Conservation (phyloP, 1,284 basidiomycete species). For the Ganoderma resinaceum region DNA sequence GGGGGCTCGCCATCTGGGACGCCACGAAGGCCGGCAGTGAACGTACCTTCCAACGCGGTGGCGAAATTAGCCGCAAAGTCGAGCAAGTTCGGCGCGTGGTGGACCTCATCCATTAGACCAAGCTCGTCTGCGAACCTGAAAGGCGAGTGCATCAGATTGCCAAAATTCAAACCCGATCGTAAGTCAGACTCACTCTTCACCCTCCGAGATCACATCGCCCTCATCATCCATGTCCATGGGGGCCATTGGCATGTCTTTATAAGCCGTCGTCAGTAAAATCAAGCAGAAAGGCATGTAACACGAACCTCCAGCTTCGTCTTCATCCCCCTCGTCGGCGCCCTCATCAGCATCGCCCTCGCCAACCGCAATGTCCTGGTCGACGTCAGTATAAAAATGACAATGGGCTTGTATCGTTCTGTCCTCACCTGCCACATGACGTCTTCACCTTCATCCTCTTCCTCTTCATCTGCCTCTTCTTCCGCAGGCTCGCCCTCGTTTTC, state of each 20-base stretch:
- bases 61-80: slow-evolving; percentile 59
- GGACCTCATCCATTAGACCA: slow-evolving; percentile 49
- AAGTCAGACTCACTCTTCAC: slow-evolving; percentile 60
- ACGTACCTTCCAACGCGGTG: slow-evolving; percentile 41
- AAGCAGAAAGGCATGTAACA: background rate
- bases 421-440: slow-evolving; percentile 80
- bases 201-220: slow-evolving; percentile 74
- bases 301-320: slow-evolving; percentile 48
- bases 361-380: slow-evolving; percentile 59
- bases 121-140: slow-evolving; percentile 58
- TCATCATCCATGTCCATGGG: slow-evolving; percentile 53
- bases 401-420: background rate
- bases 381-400: background rate
- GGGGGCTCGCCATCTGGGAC: slow-evolving; percentile 48
- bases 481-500: slow-evolving; percentile 62
- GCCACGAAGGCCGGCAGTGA: slow-evolving; percentile 43
- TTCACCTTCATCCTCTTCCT: slow-evolving; percentile 54
- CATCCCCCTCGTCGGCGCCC: slow-evolving; percentile 52
- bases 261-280: background rate
- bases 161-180: slow-evolving; percentile 25
- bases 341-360: slow-evolving; percentile 49
- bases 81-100: slow-evolving; percentile 53
- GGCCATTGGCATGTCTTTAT: slow-evolving; percentile 35
- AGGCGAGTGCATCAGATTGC: slow-evolving; percentile 17
- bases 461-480: slow-evolving; percentile 52